Conservation (phyloP, 2,329 filamentous ascomycete genomes). For the Coniochaeta sp. region DNA sequence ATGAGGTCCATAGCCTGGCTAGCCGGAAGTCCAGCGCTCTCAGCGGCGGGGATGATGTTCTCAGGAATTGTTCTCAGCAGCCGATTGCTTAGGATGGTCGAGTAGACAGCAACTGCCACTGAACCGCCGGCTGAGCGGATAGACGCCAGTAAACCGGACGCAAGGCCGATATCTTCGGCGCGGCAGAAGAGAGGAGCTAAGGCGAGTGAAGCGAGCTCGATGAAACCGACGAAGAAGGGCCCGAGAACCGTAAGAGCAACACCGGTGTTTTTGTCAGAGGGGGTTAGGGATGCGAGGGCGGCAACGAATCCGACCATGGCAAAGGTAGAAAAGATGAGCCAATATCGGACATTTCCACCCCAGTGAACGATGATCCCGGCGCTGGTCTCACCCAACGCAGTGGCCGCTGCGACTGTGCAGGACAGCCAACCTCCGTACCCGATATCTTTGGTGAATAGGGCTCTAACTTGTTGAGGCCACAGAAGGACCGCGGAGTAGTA, state of each 20-base stretch:
- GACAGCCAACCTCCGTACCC: slow-evolving; percentile 27
- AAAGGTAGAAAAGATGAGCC: slow-evolving; percentile 27
- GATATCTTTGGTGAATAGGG: slow-evolving; percentile 24
- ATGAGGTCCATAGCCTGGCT: slow-evolving; percentile 23
- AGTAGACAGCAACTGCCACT: slow-evolving; percentile 26
- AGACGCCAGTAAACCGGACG: slow-evolving; percentile 28
- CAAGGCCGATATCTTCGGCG: slow-evolving; percentile 29
- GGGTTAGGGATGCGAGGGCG: slow-evolving; percentile 25
- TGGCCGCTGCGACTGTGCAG: slow-evolving; percentile 25
- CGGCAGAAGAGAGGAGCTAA: slow-evolving; percentile 27
- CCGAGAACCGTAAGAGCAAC: slow-evolving; percentile 26
- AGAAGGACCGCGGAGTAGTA: slow-evolving; percentile 24
- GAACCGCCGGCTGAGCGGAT: slow-evolving; percentile 25
- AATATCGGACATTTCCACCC: slow-evolving; percentile 26
- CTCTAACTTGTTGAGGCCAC: slow-evolving; percentile 26
- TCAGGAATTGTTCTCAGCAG: slow-evolving; percentile 24
- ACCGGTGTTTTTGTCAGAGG: slow-evolving; percentile 19
- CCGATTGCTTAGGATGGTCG: slow-evolving; percentile 28
- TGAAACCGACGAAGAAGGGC: slow-evolving; percentile 27
- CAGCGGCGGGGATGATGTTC: slow-evolving; percentile 23
- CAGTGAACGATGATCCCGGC: slow-evolving; percentile 23
- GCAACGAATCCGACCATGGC: slow-evolving; percentile 27
- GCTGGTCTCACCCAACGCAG: slow-evolving; percentile 24
- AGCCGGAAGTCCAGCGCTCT: slow-evolving; percentile 27
- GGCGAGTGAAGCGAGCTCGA: slow-evolving; percentile 24